Evolutionary conservation across 805 yeast species (phyloP).

Genomic region (Allodekkera sacchari): DNA sequence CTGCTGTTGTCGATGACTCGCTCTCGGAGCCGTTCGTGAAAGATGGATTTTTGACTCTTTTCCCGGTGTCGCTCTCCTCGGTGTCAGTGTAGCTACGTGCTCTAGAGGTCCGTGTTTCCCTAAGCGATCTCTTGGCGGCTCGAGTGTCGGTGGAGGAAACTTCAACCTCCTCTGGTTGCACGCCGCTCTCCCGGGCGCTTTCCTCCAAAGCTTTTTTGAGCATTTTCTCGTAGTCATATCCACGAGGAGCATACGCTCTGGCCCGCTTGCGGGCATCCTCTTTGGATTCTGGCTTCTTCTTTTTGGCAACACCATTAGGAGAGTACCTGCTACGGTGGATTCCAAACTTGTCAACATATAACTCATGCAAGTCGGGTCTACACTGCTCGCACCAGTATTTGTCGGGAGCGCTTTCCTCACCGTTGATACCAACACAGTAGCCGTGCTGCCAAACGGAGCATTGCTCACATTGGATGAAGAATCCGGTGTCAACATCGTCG

Average conservation of each 20-base stretch:
- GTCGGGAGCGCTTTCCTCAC: constrained; percentile 75
- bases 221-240: constrained; percentile 27
- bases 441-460: constrained; percentile 99
- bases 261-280: constrained; percentile 4
- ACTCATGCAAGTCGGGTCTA: constrained; percentile 71
- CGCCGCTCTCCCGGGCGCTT: constrained; percentile 44
- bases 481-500: constrained; percentile 43
- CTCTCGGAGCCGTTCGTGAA: background rate
- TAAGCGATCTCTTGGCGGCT: constrained; percentile 15
- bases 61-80: background rate
- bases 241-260: constrained; percentile 14
- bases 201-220: constrained; percentile 43
- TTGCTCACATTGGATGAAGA: constrained; percentile 77
- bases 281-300: constrained; percentile 11
- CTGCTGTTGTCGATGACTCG: background rate
- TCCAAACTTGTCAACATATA: constrained; percentile 37
- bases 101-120: constrained; percentile 11
- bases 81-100: background rate
- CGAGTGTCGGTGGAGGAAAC: constrained; percentile 23
- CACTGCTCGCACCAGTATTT: constrained; percentile 93
- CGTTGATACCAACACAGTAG: constrained; percentile 79
- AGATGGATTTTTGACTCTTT: no score
- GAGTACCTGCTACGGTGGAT: constrained; percentile 41
- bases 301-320: constrained; percentile 30
- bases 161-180: constrained; percentile 27